phyloP scores from a whole-genome alignment of 768 basidiomycete species.

The Holtermanniella nyarrowii region DNA sequence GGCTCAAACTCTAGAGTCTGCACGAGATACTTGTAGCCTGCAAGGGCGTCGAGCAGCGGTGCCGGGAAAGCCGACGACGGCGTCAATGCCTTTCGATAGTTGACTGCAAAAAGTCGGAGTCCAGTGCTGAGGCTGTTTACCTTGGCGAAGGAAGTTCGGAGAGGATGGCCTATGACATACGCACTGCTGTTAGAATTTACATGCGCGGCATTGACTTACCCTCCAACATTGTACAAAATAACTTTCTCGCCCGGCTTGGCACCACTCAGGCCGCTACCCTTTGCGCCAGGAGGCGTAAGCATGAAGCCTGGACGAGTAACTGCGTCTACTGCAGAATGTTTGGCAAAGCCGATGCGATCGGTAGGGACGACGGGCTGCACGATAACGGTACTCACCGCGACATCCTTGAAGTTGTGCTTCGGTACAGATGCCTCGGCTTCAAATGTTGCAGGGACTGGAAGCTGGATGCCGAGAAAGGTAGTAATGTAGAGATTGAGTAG shows the following conservation, averaged over 20 bases:
- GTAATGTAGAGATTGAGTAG: neutral
- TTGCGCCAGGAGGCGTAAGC: slow-evolving; percentile 9
- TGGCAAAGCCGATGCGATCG: slow-evolving; percentile 21
- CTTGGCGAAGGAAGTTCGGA: slow-evolving; percentile 19
- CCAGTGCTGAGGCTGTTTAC: slow-evolving; percentile 18
- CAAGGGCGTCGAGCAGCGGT: slow-evolving; percentile 61
- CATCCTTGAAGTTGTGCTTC: neutral
- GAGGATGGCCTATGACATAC: slow-evolving; percentile 26
- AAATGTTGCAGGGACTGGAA: neutral
- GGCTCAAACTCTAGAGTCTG: slow-evolving; percentile 49
- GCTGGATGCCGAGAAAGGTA: neutral
- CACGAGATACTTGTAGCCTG: slow-evolving; percentile 63
- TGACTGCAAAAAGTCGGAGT: slow-evolving; percentile 40
- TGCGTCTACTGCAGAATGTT: slow-evolving; percentile 7
- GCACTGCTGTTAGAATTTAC: slow-evolving; percentile 10
- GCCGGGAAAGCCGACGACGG: slow-evolving; percentile 58
- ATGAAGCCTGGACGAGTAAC: slow-evolving; percentile 18
- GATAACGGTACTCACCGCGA: neutral
- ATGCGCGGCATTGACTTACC: slow-evolving; percentile 16
- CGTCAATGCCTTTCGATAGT: slow-evolving; percentile 58
- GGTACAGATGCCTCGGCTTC: neutral
- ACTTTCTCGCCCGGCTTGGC: slow-evolving; percentile 39
- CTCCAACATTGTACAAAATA: slow-evolving; percentile 40
- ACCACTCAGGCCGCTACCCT: slow-evolving; percentile 15
- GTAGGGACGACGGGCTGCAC: neutral